These are phyloP conservation scores for Teratosphaeria nubilosa DNA, from an alignment of 2,329 filamentous ascomycete species.

Conservation along the genomic window DNA sequence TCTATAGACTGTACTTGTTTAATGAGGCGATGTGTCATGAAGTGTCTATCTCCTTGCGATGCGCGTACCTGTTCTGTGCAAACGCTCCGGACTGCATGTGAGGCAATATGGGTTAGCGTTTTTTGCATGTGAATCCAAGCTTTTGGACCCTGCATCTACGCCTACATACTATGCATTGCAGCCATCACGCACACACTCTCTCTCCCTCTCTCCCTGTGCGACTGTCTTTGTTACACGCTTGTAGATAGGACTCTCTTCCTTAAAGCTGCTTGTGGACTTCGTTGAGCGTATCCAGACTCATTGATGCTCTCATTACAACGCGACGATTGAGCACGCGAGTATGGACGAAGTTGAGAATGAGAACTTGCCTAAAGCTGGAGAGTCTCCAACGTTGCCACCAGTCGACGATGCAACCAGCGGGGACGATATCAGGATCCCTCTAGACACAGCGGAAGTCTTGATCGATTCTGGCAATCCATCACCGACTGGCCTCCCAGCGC, in stretches of 20 bases:
- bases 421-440: constrained; percentile 1
- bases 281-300: too few relatives aligned
- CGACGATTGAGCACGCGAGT: background rate
- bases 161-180: background rate
- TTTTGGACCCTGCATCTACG: background rate
- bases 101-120: background rate
- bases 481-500: constrained; percentile 9
- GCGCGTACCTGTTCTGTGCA: too few relatives aligned
- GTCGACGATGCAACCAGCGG: constrained; percentile 11
- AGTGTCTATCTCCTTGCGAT: too few relatives aligned
- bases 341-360: constrained; percentile 32
- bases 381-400: constrained; percentile 22
- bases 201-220: too few relatives aligned
- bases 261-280: too few relatives aligned
- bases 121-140: background rate
- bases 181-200: too few relatives aligned
- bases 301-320: background rate
- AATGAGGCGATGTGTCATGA: too few relatives aligned
- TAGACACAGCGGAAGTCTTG: constrained; percentile 9
- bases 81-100: too few relatives aligned
- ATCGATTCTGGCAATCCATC: constrained; percentile 8
- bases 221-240: too few relatives aligned
- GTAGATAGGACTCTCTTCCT: too few relatives aligned
- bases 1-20: too few relatives aligned
- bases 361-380: constrained; percentile 23